Base-by-base conservation (phyloP, 2,329 filamentous ascomycete species). In the Aspergillus sp. region DNA sequence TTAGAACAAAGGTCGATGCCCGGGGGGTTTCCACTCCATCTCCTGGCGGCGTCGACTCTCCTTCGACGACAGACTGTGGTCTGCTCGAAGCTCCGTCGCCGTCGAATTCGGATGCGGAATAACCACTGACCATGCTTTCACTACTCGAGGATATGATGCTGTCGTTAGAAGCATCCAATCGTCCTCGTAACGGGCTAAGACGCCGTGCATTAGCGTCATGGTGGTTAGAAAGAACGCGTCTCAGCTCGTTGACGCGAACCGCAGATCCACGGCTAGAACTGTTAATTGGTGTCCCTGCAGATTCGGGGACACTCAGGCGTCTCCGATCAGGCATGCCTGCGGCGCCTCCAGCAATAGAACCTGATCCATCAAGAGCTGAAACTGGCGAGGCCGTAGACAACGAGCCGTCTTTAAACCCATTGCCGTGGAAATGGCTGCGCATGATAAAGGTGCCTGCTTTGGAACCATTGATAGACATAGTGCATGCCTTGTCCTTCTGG, bases 391-490 rank as follows among this genome's bases (percentile, higher is more conserved):
- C 58, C 10, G 56, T 60, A 38, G 60, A 60, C 15, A 60, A 59
- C 4, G 68, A 69, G 42, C 56, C 60, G 43, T 60, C 63, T 5
- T 57, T 56, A n/a, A 55, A 55, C 12, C 59, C 64, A 45, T 68
- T 66, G 38, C 53, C 32, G 42, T 64, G 60, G 13, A 58, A 49
- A 30, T 63, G 47, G 49, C 54, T 60, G 49, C 65, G 64, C 41
- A 58, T 49, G 10, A 51, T 55, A 43, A 60, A 46, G 10, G 81
- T 86, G 38, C 80, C 84, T 1, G 80, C 77, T 53, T 81, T 82
- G 2, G 89, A 94, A 19, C 88, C 89, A 46, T 76, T 86, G 47
- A 94, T 72, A 3, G 89, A 95, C 10, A 81, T 80, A 0, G 86
- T 81, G 58, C 84, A 87, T 58, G 83, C 83, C 44, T 76, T 80